Base-by-base conservation (phyloP, 768 basidiomycete genomes). In the Scleroderma citrinum region DNA sequence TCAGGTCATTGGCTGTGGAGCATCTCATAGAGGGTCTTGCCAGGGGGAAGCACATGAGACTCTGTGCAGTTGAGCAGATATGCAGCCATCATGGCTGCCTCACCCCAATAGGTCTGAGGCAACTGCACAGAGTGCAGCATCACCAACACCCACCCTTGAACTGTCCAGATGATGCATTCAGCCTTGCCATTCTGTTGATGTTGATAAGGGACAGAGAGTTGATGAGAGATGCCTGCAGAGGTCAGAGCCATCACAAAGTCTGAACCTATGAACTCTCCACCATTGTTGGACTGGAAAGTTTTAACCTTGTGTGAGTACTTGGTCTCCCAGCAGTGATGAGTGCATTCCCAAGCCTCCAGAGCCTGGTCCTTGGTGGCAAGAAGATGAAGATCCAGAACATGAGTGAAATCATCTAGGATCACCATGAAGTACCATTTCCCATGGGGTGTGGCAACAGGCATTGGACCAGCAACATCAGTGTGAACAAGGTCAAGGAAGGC, bases 151-250 rank as follows among this genome's bases (percentile, higher is more conserved):
- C 52, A 48, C 14, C 64, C 63, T 21, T 64, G 53, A 1, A 69
- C 50, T 0, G 61, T 67, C 0, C 59, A 43, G 16, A 70, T 60
- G 35, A 59, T 64, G 0, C 60, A 48, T 39, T 71, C 63, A 2
- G 53, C 59, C 32, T 63, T 63, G 0, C 68, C 59, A 50, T 69
- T 69, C 52, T 69, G 66, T 6, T 59, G 56, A 35, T 69, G 66
- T 1, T 64, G 58, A 53, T 69, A 67, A 0, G 68, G 61, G 0
- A 54, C 58, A 5, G 63, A 57, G 0, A 53, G 12, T 36, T 67
- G 62, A 1, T 57, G 45, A 0, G 26, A 14, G 10, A 69, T 65
- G 0, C 66, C 69, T 7, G 14, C 23, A 2, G 24, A 32, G 1
- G 29, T 3, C 0, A 47, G 38, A 2, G 13, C 23, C 3, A 5